A percentile compares a stretch with the other conserved stretches of the same genome.
Evolutionary conservation across 306 rosid genomes (phyloP).

Genomic region (Herpetospermum pedunculosum): DNA sequence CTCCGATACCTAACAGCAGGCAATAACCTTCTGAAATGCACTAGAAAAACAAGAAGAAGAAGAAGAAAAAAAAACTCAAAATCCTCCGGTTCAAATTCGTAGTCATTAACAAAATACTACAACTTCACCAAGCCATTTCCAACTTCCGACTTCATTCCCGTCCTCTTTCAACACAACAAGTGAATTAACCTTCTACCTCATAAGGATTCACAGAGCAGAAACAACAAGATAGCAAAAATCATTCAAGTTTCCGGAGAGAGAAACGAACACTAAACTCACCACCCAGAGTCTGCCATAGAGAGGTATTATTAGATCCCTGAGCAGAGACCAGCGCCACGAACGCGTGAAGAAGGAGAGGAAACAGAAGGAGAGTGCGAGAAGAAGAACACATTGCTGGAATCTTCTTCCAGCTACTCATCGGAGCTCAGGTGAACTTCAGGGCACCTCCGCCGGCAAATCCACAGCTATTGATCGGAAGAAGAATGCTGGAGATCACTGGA

Average conservation of each 20-base stretch:
- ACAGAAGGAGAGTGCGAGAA: conserved; percentile 34
- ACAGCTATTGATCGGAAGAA: neutral
- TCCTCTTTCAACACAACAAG: neutral
- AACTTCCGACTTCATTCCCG: neutral
- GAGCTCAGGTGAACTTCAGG: conserved; percentile 4
- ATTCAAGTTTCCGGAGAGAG: neutral
- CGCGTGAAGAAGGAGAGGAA: conserved; percentile 33
- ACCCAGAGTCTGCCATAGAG: conserved; percentile 48
- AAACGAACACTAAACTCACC: conserved; percentile 24
- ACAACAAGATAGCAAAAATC: neutral
- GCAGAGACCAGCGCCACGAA: conserved; percentile 42
- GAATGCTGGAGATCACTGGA: neutral
- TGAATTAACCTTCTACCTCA: neutral
- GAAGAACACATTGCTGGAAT: conserved; percentile 45
- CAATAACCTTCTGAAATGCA: neutral
- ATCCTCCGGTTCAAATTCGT: neutral
- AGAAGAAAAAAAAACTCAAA: too few relatives aligned
- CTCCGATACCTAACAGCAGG: neutral
- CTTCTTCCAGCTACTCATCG: conserved; percentile 14
- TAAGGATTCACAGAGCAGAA: neutral
- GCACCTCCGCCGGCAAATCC: neutral
- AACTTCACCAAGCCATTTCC: neutral
- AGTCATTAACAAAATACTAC: neutral
- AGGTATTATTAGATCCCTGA: conserved; percentile 41
- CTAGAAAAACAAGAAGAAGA: neutral